phyloP scores from a whole-genome alignment of 2,329 filamentous ascomycete species.

The Colletotrichum trifolii region DNA sequence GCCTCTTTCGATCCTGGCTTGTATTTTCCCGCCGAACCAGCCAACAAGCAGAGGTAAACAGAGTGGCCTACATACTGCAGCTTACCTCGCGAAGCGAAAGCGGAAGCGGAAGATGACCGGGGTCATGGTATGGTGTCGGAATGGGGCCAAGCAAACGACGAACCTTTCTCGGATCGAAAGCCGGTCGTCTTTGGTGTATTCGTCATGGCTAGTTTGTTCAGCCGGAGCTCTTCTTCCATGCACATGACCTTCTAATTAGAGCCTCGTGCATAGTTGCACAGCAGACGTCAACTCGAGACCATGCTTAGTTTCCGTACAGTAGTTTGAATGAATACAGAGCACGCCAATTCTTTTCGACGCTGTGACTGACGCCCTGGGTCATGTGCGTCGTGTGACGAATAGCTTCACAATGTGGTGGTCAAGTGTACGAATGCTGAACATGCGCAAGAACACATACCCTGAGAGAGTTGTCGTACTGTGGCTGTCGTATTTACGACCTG shows the following conservation, averaged over 20 bases:
- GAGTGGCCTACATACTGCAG: neutral
- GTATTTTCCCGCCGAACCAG: no score
- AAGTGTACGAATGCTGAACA: neutral
- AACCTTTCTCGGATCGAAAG: neutral
- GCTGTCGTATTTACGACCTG: constrained; percentile 3
- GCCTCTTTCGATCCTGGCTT: neutral
- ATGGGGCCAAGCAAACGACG: neutral
- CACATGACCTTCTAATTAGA: no score
- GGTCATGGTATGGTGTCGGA: neutral
- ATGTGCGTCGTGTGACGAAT: no score
- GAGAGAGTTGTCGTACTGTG: neutral
- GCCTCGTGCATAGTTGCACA: no score
- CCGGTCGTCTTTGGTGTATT: no score
- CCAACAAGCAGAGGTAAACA: neutral
- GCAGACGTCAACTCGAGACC: no score
- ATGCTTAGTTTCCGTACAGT: no score
- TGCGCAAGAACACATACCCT: neutral
- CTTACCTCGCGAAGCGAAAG: neutral
- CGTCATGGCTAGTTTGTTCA: no score
- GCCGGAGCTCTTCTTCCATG: no score
- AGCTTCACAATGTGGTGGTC: neutral
- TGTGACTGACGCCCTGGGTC: no score
- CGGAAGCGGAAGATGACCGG: neutral
- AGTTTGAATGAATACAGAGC: no score
- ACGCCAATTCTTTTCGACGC: no score